These are phyloP conservation scores for Acacia melanoxylon DNA, from an alignment of 306 rosid genomes.

Conservation along the genomic window DNA sequence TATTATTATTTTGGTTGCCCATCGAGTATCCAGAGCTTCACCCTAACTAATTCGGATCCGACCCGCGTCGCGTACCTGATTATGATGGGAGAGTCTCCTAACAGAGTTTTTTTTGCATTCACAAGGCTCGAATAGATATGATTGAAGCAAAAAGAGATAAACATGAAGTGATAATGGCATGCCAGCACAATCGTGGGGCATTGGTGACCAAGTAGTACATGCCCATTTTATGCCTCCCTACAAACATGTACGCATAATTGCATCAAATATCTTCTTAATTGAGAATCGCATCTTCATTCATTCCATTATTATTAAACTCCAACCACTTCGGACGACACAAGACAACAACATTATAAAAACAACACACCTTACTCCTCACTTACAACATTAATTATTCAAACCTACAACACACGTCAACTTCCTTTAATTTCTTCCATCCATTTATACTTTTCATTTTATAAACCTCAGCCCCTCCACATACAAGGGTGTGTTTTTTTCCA, in stretches of 20 bases:
- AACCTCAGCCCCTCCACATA: too few species aligned
- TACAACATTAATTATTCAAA: background rate
- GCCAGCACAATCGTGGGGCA: constrained; percentile 10
- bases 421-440: background rate
- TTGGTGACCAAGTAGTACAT: background rate
- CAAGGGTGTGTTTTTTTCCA: too few species aligned
- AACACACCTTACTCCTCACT: background rate
- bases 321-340: constrained; percentile 29
- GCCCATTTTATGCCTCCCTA: constrained; percentile 3
- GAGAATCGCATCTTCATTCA: background rate
- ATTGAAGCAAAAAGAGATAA: background rate
- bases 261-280: background rate
- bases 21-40: too few species aligned
- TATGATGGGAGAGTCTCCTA: too few species aligned
- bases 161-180: constrained; percentile 42
- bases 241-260: background rate
- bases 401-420: background rate
- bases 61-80: too few species aligned
- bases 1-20: too few species aligned
- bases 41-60: too few species aligned
- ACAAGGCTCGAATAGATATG: too few species aligned
- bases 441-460: too few species aligned
- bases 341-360: background rate
- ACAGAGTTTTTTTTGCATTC: too few species aligned
- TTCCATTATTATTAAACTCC: constrained; percentile 18